phyloP scores from a whole-genome alignment of 2,329 filamentous ascomycete species.

The Penicillium italicum region DNA sequence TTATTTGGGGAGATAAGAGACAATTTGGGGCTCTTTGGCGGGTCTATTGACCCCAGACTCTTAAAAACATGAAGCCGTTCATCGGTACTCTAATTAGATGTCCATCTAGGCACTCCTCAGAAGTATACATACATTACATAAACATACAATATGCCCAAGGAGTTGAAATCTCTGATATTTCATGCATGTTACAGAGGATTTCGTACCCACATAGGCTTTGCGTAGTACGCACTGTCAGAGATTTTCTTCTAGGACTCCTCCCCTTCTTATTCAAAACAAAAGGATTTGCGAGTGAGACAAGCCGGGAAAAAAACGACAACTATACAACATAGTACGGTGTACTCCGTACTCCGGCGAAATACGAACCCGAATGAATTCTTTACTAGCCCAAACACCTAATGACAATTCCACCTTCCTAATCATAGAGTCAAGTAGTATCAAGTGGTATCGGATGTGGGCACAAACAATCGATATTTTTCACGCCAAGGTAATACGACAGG shows the following conservation, averaged over 20 bases:
- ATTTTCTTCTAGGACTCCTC: background rate
- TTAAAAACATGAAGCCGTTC: background rate
- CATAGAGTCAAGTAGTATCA: background rate
- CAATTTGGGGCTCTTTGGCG: background rate
- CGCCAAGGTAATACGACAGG: background rate
- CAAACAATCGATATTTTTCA: slow-evolving; percentile 1
- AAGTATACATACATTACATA: background rate
- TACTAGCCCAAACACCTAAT: background rate
- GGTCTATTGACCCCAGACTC: background rate
- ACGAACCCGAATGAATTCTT: background rate
- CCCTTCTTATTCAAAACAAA: background rate
- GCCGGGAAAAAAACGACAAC: too few species aligned
- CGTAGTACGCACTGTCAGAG: background rate
- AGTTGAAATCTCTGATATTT: background rate
- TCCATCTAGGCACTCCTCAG: background rate
- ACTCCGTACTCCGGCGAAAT: background rate
- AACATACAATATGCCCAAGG: background rate
- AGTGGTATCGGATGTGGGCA: background rate
- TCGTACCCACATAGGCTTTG: background rate
- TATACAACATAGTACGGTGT: background rate
- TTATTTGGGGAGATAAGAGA: slow-evolving; percentile 5
- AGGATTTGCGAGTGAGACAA: background rate
- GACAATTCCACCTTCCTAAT: background rate
- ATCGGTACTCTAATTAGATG: background rate
- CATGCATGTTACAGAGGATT: too few species aligned